Evolutionary conservation across 495 filamentous ascomycete genomes (phyloP).

Genomic region (Aspergillus indologenus): DNA sequence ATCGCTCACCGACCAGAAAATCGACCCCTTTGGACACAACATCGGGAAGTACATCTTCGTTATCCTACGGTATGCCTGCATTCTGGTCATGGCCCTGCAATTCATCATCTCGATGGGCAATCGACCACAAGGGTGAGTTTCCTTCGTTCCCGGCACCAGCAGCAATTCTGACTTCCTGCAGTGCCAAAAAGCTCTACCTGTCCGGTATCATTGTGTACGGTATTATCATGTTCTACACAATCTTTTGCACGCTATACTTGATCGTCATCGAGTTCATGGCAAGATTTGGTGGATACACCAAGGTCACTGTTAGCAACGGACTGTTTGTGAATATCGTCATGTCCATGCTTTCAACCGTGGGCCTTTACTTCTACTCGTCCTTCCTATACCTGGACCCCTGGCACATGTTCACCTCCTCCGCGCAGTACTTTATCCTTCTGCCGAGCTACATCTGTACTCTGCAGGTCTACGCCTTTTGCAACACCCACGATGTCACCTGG

Average conservation of each 20-base stretch:
- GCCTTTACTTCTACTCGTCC: slow-evolving; percentile 92
- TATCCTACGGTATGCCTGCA: slow-evolving; percentile 77
- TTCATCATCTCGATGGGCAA: slow-evolving; percentile 99
- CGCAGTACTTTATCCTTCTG: slow-evolving; percentile 91
- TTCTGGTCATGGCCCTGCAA: slow-evolving; percentile 86
- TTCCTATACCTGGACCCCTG: slow-evolving; percentile 97
- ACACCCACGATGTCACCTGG: slow-evolving; percentile 99
- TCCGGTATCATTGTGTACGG: slow-evolving; percentile 80
- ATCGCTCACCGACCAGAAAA: slow-evolving; percentile 72
- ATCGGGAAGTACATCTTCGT: slow-evolving; percentile 83
- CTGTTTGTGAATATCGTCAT: slow-evolving; percentile 94
- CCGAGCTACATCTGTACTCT: slow-evolving; percentile 95
- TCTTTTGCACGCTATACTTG: slow-evolving; percentile 82
- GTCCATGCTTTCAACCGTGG: slow-evolving; percentile 81
- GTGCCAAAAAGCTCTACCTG: slow-evolving; percentile 86
- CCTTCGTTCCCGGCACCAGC: neutral
- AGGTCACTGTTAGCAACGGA: slow-evolving; percentile 69
- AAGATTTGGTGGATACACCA: slow-evolving; percentile 36
- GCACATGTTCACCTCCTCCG: slow-evolving; percentile 95
- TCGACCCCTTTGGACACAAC: slow-evolving; percentile 88
- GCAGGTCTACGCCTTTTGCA: slow-evolving; percentile 99
- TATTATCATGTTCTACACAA: slow-evolving; percentile 95
- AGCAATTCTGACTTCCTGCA: slow-evolving; percentile 17
- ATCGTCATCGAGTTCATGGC: slow-evolving; percentile 72
- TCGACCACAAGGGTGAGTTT: slow-evolving; percentile 78